Conservation (phyloP, 2,329 filamentous ascomycete genomes). For the Myrmaecium sp. region DNA sequence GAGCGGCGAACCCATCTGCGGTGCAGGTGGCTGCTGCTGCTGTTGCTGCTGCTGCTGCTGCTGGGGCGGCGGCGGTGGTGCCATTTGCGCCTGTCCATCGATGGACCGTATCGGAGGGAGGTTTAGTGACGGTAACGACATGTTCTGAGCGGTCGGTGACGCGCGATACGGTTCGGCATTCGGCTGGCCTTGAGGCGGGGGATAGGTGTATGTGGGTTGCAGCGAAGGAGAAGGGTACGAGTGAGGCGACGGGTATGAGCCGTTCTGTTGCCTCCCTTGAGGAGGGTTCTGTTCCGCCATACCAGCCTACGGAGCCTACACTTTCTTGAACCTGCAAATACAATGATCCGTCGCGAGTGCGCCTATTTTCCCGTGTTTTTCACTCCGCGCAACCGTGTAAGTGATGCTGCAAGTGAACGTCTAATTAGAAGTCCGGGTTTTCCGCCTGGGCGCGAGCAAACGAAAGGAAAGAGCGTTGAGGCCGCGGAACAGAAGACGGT, state of each 20-base stretch:
- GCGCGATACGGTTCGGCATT: slow-evolving; percentile 27
- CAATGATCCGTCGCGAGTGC: too few species aligned
- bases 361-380: not conserved
- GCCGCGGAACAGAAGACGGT: too few species aligned
- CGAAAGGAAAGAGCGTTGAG: too few species aligned
- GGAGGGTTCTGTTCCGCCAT: slow-evolving; percentile 19
- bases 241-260: slow-evolving; percentile 28
- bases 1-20: slow-evolving; percentile 38
- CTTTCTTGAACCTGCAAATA: too few species aligned
- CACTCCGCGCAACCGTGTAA: not conserved
- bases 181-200: slow-evolving; percentile 22
- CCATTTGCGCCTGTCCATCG: slow-evolving; percentile 25
- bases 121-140: slow-evolving; percentile 28
- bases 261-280: slow-evolving; percentile 13
- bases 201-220: slow-evolving; percentile 32
- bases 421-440: not conserved
- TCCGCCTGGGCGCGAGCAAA: not conserved
- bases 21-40: slow-evolving; percentile 15
- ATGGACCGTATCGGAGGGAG: slow-evolving; percentile 35
- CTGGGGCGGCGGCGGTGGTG: too few species aligned
- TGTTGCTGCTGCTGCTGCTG: slow-evolving; percentile 9
- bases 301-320: too few species aligned
- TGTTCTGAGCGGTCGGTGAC: slow-evolving; percentile 27
- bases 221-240: slow-evolving; percentile 35
- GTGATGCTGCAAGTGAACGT: not conserved